phyloP scores from a whole-genome alignment of 306 rosid species.

The Gleditsia sinensis region DNA sequence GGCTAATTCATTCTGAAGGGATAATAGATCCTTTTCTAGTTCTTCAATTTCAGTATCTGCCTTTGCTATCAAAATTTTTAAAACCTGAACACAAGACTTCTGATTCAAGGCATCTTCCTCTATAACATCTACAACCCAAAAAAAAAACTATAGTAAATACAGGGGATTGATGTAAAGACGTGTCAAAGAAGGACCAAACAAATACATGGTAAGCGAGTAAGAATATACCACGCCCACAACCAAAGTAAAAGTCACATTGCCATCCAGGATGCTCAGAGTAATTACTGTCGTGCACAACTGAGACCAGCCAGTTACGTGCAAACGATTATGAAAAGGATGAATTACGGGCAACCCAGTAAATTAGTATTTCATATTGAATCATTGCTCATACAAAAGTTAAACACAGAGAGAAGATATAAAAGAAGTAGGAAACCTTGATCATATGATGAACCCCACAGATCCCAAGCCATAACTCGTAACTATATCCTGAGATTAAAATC shows the following conservation, averaged over 20 bases:
- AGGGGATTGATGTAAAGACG: neutral
- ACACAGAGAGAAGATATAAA: constrained; percentile 12
- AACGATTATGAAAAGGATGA: constrained; percentile 9
- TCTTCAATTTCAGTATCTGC: constrained; percentile 67
- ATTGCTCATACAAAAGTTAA: neutral
- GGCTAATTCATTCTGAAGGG: constrained; percentile 58
- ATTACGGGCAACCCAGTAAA: constrained; percentile 2
- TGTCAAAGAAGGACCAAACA: neutral
- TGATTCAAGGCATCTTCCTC: constrained; percentile 68
- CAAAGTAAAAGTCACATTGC: constrained; percentile 53
- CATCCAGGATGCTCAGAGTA: constrained; percentile 42
- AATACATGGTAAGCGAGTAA: constrained; percentile 19
- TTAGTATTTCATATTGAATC: constrained; percentile 3
- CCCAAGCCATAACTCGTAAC: constrained; percentile 60
- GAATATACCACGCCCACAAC: constrained; percentile 52
- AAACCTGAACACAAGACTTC: constrained; percentile 59
- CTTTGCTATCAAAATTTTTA: constrained; percentile 51
- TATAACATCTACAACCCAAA: constrained; percentile 50
- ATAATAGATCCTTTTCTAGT: constrained; percentile 60
- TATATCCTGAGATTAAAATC: constrained; percentile 49
- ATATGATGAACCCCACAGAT: constrained; percentile 65
- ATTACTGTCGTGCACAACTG: constrained; percentile 44
- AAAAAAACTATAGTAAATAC: constrained; percentile 16
- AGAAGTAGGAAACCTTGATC: constrained; percentile 55
- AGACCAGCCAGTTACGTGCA: constrained; percentile 32